Conservation (phyloP, 1,139 yeast genomes). For the Pichia terricola region DNA sequence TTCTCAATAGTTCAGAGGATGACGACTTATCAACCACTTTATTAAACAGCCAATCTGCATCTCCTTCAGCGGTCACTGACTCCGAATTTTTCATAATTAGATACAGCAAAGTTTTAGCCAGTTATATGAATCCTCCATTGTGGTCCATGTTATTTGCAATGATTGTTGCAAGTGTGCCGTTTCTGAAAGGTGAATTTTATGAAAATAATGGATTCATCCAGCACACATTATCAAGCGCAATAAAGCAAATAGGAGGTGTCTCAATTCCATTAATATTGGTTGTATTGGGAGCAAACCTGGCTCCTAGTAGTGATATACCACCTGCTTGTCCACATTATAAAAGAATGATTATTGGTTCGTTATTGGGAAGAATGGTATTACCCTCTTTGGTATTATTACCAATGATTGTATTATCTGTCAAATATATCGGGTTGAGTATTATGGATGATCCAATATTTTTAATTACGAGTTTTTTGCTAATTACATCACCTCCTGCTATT, state of each 20-base stretch:
- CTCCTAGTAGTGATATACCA: slow-evolving; percentile 57
- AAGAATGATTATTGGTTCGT: slow-evolving; percentile 55
- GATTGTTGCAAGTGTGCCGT: slow-evolving; percentile 72
- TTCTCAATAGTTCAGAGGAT: no score
- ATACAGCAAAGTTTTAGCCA: background rate
- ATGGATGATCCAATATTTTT: slow-evolving; percentile 78
- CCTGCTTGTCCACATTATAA: slow-evolving; percentile 52
- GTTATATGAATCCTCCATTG: slow-evolving; percentile 81
- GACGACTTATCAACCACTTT: no score
- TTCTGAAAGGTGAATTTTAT: slow-evolving; percentile 57
- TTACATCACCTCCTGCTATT: slow-evolving; percentile 78
- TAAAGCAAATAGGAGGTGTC: slow-evolving; percentile 73
- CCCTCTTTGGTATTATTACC: slow-evolving; percentile 66
- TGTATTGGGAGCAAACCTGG: slow-evolving; percentile 67
- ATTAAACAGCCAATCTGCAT: no score
- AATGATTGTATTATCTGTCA: slow-evolving; percentile 54
- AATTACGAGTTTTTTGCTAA: slow-evolving; percentile 64
- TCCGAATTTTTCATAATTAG: no score
- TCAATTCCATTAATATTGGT: slow-evolving; percentile 79
- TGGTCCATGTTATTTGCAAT: slow-evolving; percentile 85
- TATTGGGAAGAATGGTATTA: slow-evolving; percentile 66
- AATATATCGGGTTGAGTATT: slow-evolving; percentile 56
- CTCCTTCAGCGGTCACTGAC: no score
- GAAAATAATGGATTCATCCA: slow-evolving; percentile 57
- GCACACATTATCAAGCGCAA: slow-evolving; percentile 68